Evolutionary conservation across 208 protist genomes (phyloP), one percentile per base, ranked within the genome.

Genomic region (Crithidia bombi): DNA sequence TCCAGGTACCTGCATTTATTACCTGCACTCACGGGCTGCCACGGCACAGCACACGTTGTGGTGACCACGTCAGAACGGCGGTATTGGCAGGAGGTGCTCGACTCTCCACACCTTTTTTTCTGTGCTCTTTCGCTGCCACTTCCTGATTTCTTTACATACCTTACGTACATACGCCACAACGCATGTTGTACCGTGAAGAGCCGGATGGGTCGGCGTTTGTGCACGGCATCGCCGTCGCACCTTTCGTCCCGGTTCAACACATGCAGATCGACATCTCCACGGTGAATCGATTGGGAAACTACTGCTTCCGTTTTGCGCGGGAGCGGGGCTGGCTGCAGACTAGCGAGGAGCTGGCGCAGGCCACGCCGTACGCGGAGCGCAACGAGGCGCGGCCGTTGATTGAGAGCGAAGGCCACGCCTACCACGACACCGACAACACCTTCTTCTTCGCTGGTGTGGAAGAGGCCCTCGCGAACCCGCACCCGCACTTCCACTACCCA

Each of bases 391-490:
- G 38, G 3, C 57, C 54, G 0, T 21, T 78, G 4, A 59, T 80
- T 12, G 65, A 75, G 28, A 50, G 75, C 30, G 76, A 63, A 10
- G 61, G 64, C 2, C 70, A 78, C 49, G 62, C 59, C 17, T 58
- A 69, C 35, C 25, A 50, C 14, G 64, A 23, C n/a, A 36, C 72
- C 1, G 71, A 79, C 38, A 65, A 65, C 21, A 89, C 87, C 11
- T 81, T 90, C 32, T 92, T 92, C 59, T 85, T 82, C 63, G 87
- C 78, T 12, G 87, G 87, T 12, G 66, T 83, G 23, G 83, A 89
- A 39, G 77, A 70, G n/a, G 49, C 63, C 5, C 69, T 92, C 25
- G 62, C 38, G 23, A 66, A 72, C 25, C 65, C 61, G 36, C 39
- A 25, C 17, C 72, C 75, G 1, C 51, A 73, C 59, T 79, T 87